Evolutionary conservation across 345 rosid species (phyloP).

Genomic region (Syzygium jambos): DNA sequence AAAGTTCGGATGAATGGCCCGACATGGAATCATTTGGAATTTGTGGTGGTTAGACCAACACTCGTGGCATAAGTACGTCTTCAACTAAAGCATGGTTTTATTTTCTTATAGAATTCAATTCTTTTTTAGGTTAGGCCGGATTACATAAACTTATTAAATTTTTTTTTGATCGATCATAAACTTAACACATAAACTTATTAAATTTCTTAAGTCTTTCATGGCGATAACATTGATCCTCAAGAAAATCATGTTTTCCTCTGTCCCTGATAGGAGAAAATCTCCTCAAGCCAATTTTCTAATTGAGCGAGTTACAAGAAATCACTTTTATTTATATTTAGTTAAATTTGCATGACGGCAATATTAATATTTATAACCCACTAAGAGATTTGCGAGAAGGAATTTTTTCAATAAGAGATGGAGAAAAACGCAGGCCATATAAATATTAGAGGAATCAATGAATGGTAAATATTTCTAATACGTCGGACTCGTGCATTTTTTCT

Average conservation of each 20-base stretch:
- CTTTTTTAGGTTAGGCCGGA: not conserved
- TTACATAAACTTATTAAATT: not conserved
- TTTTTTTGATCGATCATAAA: too few relatives aligned
- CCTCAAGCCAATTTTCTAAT: not conserved
- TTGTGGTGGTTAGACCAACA: not conserved
- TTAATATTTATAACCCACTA: not conserved
- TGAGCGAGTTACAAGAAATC: not conserved
- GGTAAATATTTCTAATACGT: not conserved
- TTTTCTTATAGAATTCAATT: not conserved
- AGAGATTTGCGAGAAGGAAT: not conserved
- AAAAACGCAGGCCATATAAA: not conserved
- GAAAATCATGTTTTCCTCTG: not conserved
- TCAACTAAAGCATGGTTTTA: not conserved
- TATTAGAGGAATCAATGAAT: not conserved
- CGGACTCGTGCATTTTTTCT: not conserved
- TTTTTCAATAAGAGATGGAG: not conserved
- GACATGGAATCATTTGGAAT: not conserved
- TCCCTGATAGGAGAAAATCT: not conserved
- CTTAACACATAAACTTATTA: too few relatives aligned
- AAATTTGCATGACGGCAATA: not conserved
- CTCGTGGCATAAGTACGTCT: not conserved
- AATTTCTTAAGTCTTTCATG: not conserved
- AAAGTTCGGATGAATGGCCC: not conserved
- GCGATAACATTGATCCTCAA: not conserved
- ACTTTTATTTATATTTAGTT: not conserved